Evolutionary conservation across 306 rosid genomes (phyloP), one percentile per base, ranked within the genome.

Genomic region (Neltuma alba): DNA sequence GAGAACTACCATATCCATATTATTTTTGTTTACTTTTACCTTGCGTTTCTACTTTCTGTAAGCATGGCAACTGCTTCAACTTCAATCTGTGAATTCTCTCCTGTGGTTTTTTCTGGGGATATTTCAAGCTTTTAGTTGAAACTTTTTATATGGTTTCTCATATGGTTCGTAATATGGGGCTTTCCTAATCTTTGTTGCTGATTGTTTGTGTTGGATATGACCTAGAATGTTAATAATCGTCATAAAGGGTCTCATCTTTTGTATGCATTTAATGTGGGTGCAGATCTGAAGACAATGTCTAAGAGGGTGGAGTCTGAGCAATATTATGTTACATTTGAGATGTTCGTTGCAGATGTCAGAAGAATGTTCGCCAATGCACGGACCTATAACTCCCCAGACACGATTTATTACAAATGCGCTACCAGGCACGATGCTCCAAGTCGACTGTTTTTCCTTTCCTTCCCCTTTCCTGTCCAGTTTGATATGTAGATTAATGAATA

Each of bases 281-380:
- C 86, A 95, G 99, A 95, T 90, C 78, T 93, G 86, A 95, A 88
- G 93, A 95, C 99, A 41, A 86, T 93, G 97, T 83, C 88, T 15
- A 95, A 91, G 82, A 89, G 99, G 89, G 99, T 95, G 77, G 99
- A 95, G 23, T 95, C 99, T 0, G 99, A 95, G 82, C 98, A 86
- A 77, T 93, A 95, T 82, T 95, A 93, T 31, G 92, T 91, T 6
- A 95, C 99, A 62, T 89, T 95, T 66, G 99, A 95, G 88, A 95
- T 95, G 99, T 95, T 95, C 75, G 85, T 88, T 33, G 99, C 95
- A 34, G 99, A 95, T 85, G 96, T 83, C 42, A 90, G 83, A 85
- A 93, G 99, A 85, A 95, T 95, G 98, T 93, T 93, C 71, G 67
- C 65, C 76, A 95, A 95, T 84, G 99, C 99, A 27, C 92, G 96